Percentiles rank a stretch among this genome's conserved stretches.
phyloP scores from a whole-genome alignment of 1,284 basidiomycete genomes.

The Sphagnurus paluster region DNA sequence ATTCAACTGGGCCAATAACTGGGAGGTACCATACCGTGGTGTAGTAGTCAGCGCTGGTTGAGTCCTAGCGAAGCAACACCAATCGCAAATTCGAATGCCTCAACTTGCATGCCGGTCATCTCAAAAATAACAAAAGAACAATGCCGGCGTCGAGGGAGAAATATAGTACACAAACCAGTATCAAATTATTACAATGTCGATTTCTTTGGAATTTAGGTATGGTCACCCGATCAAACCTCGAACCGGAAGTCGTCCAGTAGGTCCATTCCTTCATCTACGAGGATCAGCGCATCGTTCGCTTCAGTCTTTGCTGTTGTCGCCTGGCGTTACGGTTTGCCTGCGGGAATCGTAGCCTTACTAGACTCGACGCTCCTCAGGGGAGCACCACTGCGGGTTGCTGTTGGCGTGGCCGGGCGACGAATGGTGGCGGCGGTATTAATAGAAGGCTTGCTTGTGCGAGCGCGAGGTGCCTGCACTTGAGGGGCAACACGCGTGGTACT shows the following conservation, averaged over 20 bases:
- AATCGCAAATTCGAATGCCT: too few relatives aligned
- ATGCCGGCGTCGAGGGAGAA: too few relatives aligned
- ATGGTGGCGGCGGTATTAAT: neutral
- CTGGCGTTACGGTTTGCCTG: neutral
- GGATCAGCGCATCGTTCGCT: constrained; percentile 1
- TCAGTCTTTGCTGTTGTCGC: neutral
- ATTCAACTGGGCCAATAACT: too few relatives aligned
- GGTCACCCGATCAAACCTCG: constrained; percentile 25
- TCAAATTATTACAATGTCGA: too few relatives aligned
- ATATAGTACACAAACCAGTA: too few relatives aligned
- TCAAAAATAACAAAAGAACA: too few relatives aligned
- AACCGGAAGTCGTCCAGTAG: constrained; percentile 28
- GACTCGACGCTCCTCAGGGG: neutral
- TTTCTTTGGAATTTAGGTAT: too few relatives aligned
- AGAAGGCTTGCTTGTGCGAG: neutral
- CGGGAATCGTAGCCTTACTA: neutral
- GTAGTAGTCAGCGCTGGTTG: too few relatives aligned
- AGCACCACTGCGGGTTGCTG: constrained; percentile 2
- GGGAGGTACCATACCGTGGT: too few relatives aligned
- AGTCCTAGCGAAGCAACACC: too few relatives aligned
- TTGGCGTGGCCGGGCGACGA: constrained; percentile 11
- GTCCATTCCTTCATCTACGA: constrained; percentile 6
- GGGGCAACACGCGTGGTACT: neutral
- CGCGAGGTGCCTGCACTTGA: neutral
- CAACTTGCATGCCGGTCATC: too few relatives aligned